Base-by-base conservation (phyloP, 345 rosid genomes). In the Orychophragmus violaceus region DNA sequence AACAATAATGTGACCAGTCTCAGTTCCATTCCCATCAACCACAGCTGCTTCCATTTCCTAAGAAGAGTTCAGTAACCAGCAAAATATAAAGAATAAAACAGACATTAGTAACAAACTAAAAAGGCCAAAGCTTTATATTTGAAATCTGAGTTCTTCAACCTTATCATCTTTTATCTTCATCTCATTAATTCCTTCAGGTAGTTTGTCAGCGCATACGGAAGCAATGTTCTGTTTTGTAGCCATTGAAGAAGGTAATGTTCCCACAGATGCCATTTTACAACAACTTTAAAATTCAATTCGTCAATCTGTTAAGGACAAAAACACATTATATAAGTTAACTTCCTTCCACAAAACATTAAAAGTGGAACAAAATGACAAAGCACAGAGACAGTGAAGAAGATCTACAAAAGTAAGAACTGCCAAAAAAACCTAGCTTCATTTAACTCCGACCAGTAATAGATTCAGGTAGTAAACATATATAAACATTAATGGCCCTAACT, bases 21-120 rank as follows among this genome's bases (percentile, higher is more conserved):
- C 97, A 4, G 93, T 85, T 62, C 89, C 95, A 6, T 83, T 87
- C 55, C 95, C 97, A 68, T 92, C 83, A 60, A 89, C 89, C 24
- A 89, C 77, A 67, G 93, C 82, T 58, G 92, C 93, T 79, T 89
- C 97, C 82, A 81, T 78, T 48, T 92, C 98, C 97, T 89, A 78
- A 9, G n/a, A 23, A 64, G 23, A 27, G 21, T 54, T 18, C 25
- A 56, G 3, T 5, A 45, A 64, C 16, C 35, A 62, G 37, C 53
- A 28, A 35, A 45, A 28, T 5, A 4, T 4, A 1, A 45, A 21
- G 33, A 44, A 54, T 16, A 22, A 52, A 18, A 62, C 44, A 29
- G 17, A 61, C 19, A 37, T 65, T 29, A 55, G 56, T 24, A 21
- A 25, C 5, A 50, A 49, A n/a, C 19, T 0, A 59, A 59, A 42